Evolutionary conservation across 495 filamentous ascomycete genomes (phyloP).

Genomic region (Podospora bellae-mahoneyi): DNA sequence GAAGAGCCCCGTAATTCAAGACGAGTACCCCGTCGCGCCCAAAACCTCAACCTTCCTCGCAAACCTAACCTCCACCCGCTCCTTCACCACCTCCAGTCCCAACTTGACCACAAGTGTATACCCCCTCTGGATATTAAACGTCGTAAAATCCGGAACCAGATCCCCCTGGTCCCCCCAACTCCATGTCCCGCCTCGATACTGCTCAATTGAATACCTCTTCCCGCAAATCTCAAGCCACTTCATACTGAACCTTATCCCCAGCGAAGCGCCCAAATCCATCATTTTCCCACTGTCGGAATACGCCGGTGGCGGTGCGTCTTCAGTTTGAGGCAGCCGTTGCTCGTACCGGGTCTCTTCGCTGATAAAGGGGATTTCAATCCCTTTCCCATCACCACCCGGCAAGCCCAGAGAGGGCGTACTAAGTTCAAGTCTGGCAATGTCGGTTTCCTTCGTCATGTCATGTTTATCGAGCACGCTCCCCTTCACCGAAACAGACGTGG

Average conservation of each 20-base stretch:
- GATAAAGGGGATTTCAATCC: background rate
- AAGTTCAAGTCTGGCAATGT: background rate
- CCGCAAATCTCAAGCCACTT: background rate
- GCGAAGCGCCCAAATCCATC: background rate
- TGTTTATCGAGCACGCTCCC: background rate
- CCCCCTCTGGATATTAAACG: background rate
- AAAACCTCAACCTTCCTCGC: background rate
- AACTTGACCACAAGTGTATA: background rate
- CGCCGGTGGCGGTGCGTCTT: background rate
- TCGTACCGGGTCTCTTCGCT: background rate
- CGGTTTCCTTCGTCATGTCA: background rate
- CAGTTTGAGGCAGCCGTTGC: no score
- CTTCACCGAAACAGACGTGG: background rate
- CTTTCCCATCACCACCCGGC: background rate
- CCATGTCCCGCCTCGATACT: background rate
- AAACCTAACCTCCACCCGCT: background rate
- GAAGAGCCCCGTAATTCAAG: background rate
- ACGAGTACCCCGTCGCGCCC: background rate
- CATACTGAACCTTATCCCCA: background rate
- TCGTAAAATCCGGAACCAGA: background rate
- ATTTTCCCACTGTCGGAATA: background rate
- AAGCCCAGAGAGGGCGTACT: background rate
- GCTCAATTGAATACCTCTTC: background rate
- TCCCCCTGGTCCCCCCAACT: background rate
- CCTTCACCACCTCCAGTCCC: background rate